These are phyloP conservation scores for Conticribra weissflogii DNA, from an alignment of 108 stramenopile species.

Conservation along the genomic window DNA sequence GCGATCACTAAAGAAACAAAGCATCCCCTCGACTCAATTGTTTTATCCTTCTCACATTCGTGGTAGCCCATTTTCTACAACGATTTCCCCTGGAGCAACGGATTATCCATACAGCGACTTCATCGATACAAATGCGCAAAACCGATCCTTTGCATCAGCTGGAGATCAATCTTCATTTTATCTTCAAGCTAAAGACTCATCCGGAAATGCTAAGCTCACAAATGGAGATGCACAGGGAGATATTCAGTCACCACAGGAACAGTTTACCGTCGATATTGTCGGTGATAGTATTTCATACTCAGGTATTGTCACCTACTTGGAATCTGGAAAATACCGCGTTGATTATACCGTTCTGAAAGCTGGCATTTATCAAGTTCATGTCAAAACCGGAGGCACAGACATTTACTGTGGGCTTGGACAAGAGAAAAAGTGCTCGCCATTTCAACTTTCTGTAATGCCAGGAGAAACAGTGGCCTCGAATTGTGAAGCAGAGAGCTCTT, in stretches of 20 bases:
- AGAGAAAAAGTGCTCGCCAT: slow-evolving; percentile 79
- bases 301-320: slow-evolving; percentile 63
- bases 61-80: slow-evolving; percentile 74
- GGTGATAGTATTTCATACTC: slow-evolving; percentile 23
- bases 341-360: slow-evolving; percentile 72
- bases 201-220: slow-evolving; percentile 57
- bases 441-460: slow-evolving; percentile 64
- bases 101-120: slow-evolving; percentile 71
- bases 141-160: slow-evolving; percentile 54
- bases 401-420: slow-evolving; percentile 85
- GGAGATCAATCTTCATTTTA: slow-evolving; percentile 67
- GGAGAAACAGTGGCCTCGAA: slow-evolving; percentile 60
- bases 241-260: slow-evolving; percentile 49
- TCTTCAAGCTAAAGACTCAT: slow-evolving; percentile 73
- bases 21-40: slow-evolving; percentile 59
- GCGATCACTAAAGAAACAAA: slow-evolving; percentile 50
- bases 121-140: slow-evolving; percentile 57
- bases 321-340: slow-evolving; percentile 64
- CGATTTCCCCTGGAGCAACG: slow-evolving; percentile 73
- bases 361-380: slow-evolving; percentile 69
- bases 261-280: slow-evolving; percentile 61
- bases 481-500: slow-evolving; percentile 58
- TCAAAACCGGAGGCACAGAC: slow-evolving; percentile 76
- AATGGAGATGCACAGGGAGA: slow-evolving; percentile 57
- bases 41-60: slow-evolving; percentile 64